A percentile compares a stretch with the other conserved stretches of the same genome.
Conservation (phyloP, 2,329 filamentous ascomycete species). For the Aspergillus tanneri region DNA sequence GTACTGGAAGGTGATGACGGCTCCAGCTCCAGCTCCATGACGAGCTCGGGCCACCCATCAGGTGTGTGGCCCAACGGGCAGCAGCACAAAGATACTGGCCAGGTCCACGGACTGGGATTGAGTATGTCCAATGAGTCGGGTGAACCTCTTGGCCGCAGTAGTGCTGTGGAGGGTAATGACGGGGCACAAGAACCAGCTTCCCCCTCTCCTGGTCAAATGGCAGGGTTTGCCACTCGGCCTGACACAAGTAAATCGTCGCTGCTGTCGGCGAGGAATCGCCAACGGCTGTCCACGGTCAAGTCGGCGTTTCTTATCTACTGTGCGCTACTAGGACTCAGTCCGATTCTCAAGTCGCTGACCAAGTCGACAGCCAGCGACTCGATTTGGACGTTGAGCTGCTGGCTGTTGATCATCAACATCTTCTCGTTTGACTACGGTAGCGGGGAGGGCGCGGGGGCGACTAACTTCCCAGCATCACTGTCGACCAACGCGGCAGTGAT, state of each 20-base stretch:
- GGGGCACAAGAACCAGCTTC: too few relatives aligned
- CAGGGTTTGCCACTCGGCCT: not conserved
- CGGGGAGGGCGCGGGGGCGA: constrained; percentile 42
- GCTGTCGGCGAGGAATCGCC: constrained; percentile 57
- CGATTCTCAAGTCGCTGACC: constrained; percentile 95
- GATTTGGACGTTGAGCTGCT: constrained; percentile 96
- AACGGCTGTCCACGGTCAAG: constrained; percentile 78
- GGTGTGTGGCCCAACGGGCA: constrained; percentile 29
- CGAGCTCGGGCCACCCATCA: constrained; percentile 32
- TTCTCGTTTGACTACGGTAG: constrained; percentile 97
- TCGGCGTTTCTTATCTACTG: constrained; percentile 92
- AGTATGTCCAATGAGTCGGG: constrained; percentile 39
- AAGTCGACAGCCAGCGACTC: constrained; percentile 87
- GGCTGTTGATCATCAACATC: constrained; percentile 90
- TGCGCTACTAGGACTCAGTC: constrained; percentile 84
- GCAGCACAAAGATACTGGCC: constrained; percentile 31
- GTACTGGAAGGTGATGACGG: constrained; percentile 37
- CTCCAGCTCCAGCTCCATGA: constrained; percentile 42
- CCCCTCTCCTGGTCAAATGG: not conserved
- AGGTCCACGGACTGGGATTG: constrained; percentile 46
- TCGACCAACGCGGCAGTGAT: constrained; percentile 96
- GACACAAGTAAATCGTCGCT: constrained; percentile 29
- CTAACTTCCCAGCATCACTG: constrained; percentile 61
- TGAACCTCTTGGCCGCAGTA: constrained; percentile 12
- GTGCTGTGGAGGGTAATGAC: too few relatives aligned